Conservation (phyloP, 805 yeast species). For the Teunomyces barrocoloradensis region DNA sequence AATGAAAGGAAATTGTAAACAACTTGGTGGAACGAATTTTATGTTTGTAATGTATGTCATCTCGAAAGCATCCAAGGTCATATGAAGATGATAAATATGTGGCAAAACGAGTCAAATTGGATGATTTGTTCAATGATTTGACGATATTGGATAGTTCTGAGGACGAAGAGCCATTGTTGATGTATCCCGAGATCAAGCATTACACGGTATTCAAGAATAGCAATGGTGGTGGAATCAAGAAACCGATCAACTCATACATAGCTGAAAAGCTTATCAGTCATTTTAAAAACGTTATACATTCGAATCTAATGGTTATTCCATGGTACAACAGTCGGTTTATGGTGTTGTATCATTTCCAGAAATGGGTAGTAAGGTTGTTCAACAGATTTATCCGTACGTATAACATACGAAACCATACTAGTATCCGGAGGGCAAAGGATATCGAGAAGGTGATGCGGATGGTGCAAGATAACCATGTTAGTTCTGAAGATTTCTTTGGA, state of each 20-base stretch:
- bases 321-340: slow-evolving; percentile 26
- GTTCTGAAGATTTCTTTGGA: slow-evolving; percentile 19
- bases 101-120: slow-evolving; percentile 32
- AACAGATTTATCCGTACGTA: slow-evolving; percentile 31
- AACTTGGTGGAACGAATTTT: too few species aligned
- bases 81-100: slow-evolving; percentile 2
- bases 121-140: slow-evolving; percentile 24
- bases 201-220: slow-evolving; percentile 12
- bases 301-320: slow-evolving; percentile 19
- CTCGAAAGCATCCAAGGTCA: slow-evolving; percentile 9
- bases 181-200: slow-evolving; percentile 13
- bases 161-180: slow-evolving; percentile 3
- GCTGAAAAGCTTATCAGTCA: slow-evolving; percentile 23
- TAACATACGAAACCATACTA: slow-evolving; percentile 17
- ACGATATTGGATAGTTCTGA: slow-evolving; percentile 15
- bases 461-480: slow-evolving; percentile 18
- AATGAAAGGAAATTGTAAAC: too few species aligned
- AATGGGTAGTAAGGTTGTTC: slow-evolving; percentile 36
- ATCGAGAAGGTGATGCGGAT: slow-evolving; percentile 25
- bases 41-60: background rate
- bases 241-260: slow-evolving; percentile 17
- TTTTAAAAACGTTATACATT: slow-evolving; percentile 17
- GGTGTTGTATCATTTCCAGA: slow-evolving; percentile 27
- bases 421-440: slow-evolving; percentile 16
- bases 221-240: background rate